Evolutionary conservation across 495 filamentous ascomycete species (phyloP), one percentile per base, ranked within the genome.

Genomic region (Mytilinidion resinicola): DNA sequence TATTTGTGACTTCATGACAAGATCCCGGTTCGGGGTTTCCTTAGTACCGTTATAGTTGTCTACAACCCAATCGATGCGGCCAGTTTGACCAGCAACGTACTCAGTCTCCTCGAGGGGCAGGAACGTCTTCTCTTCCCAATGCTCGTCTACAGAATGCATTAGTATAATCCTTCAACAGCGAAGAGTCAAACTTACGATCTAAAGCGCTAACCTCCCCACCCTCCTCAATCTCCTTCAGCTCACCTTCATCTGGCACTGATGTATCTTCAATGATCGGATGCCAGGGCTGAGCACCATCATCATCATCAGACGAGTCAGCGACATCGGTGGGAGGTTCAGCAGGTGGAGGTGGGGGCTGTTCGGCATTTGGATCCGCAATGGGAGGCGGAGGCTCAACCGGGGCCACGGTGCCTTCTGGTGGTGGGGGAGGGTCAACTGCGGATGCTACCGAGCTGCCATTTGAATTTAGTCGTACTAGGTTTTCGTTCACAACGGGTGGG

Each of bases 51-150:
- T 81, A 46, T 85, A 77, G 52, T 77, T 76, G 47, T 79, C 77
- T 37, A 86, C 69, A 50, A 72, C 73, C 84, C 84, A 87, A 9
- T 81, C 76, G 15, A 87, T 76, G 21, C 79, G 77, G n/a, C 79
- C 80, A 51, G 74, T 79, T 34, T 75, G 73, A 9, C 56, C 63
- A 7, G 81, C 77, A 11, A 68, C 66, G 61, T 82, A 79, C 60
- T 85, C 82, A 1, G 81, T 81, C 59, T 86, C 84, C 14, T 85
- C 77, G 9, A 86, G 74, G 1, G 77, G 70, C 7, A 75, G 70
- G 59, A 80, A 83, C 30, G 82, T 79, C 65, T 79, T 77, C 34
- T 71, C 73, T 64, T 85, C 81, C 81, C 82, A 87, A 60, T 84
- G 78, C 9, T 74, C 67, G 68, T 83, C 78, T 80, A 57, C 15